A percentile compares a stretch with the other conserved stretches of the same genome.
These are phyloP conservation scores for Paraglomus brasilianum DNA, from an alignment of 192 early-diverging fungal species.

Conservation along the genomic window DNA sequence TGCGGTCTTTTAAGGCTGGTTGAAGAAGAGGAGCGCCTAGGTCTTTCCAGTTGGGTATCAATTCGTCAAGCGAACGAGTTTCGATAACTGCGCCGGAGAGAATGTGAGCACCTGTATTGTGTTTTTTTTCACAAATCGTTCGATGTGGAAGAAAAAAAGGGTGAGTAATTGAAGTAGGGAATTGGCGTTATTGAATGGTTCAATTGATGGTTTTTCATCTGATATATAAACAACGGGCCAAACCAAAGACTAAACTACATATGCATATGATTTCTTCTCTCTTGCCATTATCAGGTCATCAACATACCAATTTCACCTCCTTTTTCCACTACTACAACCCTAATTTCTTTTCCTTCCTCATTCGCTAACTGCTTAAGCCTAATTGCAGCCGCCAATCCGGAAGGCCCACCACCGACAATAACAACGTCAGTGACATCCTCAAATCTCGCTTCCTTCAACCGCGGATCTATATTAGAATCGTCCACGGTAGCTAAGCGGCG, in stretches of 20 bases:
- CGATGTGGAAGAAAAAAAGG: background rate
- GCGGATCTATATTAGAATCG: slow-evolving; percentile 50
- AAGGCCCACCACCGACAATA: slow-evolving; percentile 93
- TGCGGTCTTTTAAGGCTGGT: slow-evolving; percentile 79
- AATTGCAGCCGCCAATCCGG: slow-evolving; percentile 94
- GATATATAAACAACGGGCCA: background rate
- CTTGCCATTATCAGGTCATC: slow-evolving; percentile 13
- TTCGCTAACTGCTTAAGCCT: slow-evolving; percentile 88
- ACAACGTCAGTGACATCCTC: slow-evolving; percentile 93
- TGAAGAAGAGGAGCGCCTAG: slow-evolving; percentile 89
- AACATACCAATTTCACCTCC: slow-evolving; percentile 80
- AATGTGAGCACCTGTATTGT: slow-evolving; percentile 79
- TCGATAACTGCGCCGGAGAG: slow-evolving; percentile 95
- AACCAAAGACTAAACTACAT: background rate
- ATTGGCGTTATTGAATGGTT: background rate
- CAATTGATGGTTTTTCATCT: background rate
- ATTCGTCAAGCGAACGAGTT: slow-evolving; percentile 85
- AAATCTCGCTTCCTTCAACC: slow-evolving; percentile 57
- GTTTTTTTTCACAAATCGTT: background rate
- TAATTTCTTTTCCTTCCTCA: slow-evolving; percentile 77
- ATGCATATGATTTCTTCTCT: too few relatives aligned
- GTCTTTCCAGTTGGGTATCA: slow-evolving; percentile 98
- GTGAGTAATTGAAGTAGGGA: background rate
- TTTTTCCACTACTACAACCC: slow-evolving; percentile 93
- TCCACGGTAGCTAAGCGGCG: slow-evolving; percentile 36